Percentiles rank a stretch among this genome's conserved stretches.
phyloP scores from a whole-genome alignment of 495 filamentous ascomycete species.

The Aspergillus bertholletiae region DNA sequence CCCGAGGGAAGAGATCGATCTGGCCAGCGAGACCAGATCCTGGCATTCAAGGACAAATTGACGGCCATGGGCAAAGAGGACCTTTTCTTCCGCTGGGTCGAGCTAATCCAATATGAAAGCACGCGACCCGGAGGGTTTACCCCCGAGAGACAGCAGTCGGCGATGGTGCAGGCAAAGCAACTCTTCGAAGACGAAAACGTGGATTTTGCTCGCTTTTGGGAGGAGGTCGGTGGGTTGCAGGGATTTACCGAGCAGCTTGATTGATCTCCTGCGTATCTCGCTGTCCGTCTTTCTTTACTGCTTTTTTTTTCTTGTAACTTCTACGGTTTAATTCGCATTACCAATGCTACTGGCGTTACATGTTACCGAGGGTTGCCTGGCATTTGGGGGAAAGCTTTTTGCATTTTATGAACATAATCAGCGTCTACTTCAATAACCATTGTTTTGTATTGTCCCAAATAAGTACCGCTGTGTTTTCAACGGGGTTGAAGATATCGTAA shows the following conservation, averaged over 20 bases:
- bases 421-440: neutral
- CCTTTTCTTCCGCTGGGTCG: conserved; percentile 82
- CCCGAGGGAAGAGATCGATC: conserved; percentile 46
- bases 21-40: conserved; percentile 54
- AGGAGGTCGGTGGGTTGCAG: conserved; percentile 64
- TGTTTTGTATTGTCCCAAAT: neutral
- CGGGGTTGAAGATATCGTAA: neutral
- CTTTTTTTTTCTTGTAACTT: neutral
- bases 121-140: conserved; percentile 70
- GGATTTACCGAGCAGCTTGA: conserved; percentile 43
- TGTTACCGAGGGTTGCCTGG: neutral
- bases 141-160: conserved; percentile 59
- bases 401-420: neutral
- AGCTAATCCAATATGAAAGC: conserved; percentile 80
- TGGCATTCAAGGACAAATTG: conserved; percentile 69
- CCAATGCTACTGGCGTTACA: neutral
- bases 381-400: neutral
- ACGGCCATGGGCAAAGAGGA: conserved; percentile 72
- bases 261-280: no score
- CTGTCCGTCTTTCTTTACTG: neutral
- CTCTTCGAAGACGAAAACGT: conserved; percentile 68
- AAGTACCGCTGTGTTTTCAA: neutral
- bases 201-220: conserved; percentile 75
- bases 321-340: neutral
- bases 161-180: conserved; percentile 61